These are phyloP conservation scores for Cercophora scortea DNA, from an alignment of 495 filamentous ascomycete genomes.

Conservation along the genomic window DNA sequence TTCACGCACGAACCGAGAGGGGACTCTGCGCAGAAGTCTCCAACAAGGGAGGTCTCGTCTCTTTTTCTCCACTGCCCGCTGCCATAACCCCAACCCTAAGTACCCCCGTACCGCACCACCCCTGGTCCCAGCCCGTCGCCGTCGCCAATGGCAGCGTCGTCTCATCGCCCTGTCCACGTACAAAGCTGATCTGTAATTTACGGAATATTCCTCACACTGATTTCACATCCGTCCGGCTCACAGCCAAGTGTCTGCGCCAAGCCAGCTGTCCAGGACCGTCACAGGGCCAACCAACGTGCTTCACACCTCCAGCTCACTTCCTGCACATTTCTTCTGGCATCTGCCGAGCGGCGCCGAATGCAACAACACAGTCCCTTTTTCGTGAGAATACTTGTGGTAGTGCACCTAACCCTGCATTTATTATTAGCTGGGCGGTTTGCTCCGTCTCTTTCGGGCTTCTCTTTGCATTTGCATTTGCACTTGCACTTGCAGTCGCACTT, in stretches of 20 bases:
- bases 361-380: too few species aligned
- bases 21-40: slow-evolving; percentile 19
- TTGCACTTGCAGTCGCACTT: not conserved
- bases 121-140: not conserved
- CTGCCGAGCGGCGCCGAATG: too few species aligned
- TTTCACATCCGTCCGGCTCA: too few species aligned
- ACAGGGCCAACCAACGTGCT: not conserved
- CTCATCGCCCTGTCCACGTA: not conserved
- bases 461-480: too few species aligned
- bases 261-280: too few species aligned
- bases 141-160: not conserved
- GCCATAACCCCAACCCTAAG: slow-evolving; percentile 23
- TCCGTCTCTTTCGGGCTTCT: too few species aligned
- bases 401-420: too few species aligned
- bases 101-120: slow-evolving; percentile 7
- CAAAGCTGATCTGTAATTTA: not conserved
- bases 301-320: not conserved
- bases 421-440: too few species aligned
- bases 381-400: too few species aligned
- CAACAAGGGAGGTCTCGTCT: slow-evolving; percentile 18
- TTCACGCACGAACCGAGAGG: slow-evolving; percentile 25
- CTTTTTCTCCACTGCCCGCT: slow-evolving; percentile 9
- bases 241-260: not conserved
- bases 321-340: too few species aligned
- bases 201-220: not conserved